phyloP scores from a whole-genome alignment of 148 eudicot species.

The Chenopodium suecicum region DNA sequence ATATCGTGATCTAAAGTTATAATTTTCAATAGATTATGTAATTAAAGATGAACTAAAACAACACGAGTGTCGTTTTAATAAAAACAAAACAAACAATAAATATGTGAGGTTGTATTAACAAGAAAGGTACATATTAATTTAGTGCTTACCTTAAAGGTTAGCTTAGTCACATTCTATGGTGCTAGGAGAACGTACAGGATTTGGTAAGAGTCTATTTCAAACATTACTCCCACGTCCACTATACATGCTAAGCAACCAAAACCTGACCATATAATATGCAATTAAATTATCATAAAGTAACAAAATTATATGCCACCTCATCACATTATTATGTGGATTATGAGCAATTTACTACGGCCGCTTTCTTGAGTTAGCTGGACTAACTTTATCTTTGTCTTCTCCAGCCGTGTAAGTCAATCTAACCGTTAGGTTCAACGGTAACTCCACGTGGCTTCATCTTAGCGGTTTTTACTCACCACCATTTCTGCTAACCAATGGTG shows the following conservation, averaged over 20 bases:
- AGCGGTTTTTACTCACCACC: conserved; percentile 15
- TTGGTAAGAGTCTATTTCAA: conserved; percentile 17
- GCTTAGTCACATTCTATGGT: neutral
- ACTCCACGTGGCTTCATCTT: conserved; percentile 27
- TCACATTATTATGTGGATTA: neutral
- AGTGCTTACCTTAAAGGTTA: neutral
- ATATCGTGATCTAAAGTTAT: no score
- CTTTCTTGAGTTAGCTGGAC: conserved; percentile 17
- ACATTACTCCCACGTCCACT: neutral
- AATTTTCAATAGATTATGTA: no score
- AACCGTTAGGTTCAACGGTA: conserved; percentile 18
- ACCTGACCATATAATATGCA: neutral
- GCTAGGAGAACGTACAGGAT: neutral
- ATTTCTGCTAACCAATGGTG: conserved; percentile 17
- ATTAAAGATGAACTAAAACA: neutral
- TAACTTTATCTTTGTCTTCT: conserved; percentile 12
- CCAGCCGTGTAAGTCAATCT: conserved; percentile 30
- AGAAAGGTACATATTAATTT: neutral
- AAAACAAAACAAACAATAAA: neutral
- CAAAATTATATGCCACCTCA: conserved; percentile 13
- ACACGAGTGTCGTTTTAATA: neutral
- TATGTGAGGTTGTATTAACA: neutral
- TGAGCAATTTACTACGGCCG: neutral
- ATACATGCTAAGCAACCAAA: neutral
- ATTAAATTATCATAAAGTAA: conserved; percentile 2